phyloP scores from a whole-genome alignment of 441 rosid species.

The Omphalea diandra region DNA sequence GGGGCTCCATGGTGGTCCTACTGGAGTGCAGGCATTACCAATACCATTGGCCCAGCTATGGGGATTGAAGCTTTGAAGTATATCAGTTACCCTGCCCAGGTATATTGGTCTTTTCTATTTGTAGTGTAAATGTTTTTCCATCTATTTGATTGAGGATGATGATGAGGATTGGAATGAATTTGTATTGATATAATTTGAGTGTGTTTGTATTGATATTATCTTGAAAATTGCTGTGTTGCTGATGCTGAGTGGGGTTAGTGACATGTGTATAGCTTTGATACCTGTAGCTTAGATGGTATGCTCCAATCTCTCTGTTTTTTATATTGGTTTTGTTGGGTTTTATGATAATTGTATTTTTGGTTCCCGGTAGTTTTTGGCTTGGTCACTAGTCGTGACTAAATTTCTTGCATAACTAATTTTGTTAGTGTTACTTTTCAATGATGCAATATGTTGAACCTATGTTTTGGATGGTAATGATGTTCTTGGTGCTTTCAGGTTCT shows the following conservation, averaged over 20 bases:
- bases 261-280: neutral
- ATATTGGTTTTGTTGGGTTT: neutral
- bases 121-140: neutral
- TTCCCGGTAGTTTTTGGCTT: neutral
- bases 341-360: neutral
- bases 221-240: neutral
- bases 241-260: neutral
- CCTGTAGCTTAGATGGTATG: neutral
- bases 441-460: neutral
- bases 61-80: conserved; percentile 96
- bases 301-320: neutral
- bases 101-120: conserved; percentile 18
- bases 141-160: neutral
- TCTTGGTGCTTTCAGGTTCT: conserved; percentile 55
- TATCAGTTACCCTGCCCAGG: conserved; percentile 98
- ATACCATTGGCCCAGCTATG: conserved; percentile 97
- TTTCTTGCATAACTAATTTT: neutral
- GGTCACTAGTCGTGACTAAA: neutral
- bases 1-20: conserved; percentile 96
- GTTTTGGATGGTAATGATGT: conserved; percentile 17
- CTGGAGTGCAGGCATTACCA: conserved; percentile 98
- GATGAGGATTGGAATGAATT: neutral
- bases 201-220: neutral
- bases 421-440: neutral
- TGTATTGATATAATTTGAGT: neutral